A percentile compares a stretch with the other conserved stretches of the same genome.
These are phyloP conservation scores for Penicillium tannophilum DNA, from an alignment of 495 filamentous ascomycete genomes.

Conservation along the genomic window DNA sequence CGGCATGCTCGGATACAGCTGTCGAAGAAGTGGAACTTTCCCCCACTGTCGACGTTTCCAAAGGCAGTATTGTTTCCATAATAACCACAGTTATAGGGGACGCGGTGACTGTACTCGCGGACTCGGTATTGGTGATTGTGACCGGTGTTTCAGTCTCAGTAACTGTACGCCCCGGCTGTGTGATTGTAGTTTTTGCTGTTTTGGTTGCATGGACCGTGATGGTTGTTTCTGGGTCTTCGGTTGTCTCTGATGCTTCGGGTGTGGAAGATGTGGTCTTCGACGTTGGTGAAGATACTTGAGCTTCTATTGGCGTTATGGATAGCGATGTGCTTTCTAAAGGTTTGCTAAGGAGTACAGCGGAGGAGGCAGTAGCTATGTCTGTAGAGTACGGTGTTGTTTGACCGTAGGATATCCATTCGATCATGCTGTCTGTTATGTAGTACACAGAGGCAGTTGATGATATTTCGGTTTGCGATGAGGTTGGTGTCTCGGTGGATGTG, in stretches of 20 bases:
- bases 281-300: not conserved
- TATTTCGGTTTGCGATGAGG: not conserved
- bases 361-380: not conserved
- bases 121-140: not conserved
- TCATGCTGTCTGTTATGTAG: not conserved
- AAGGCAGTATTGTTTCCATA: not conserved
- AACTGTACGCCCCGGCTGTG: not conserved
- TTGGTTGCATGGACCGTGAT: slow-evolving; percentile 6
- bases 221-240: not conserved
- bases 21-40: not conserved
- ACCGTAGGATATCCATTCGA: not conserved
- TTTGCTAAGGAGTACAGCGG: not conserved
- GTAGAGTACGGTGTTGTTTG: not conserved
- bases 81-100: not conserved
- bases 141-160: slow-evolving; percentile 4
- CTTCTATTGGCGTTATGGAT: not conserved
- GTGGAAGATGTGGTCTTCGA: not conserved
- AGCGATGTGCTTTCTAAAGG: not conserved
- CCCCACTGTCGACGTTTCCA: not conserved
- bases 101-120: not conserved
- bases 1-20: not conserved
- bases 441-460: not conserved
- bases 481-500: not conserved
- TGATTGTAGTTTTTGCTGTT: not conserved
- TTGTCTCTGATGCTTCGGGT: not conserved